phyloP scores from a whole-genome alignment of 202 grass and related monocot species.

The Elaeis oleifera region DNA sequence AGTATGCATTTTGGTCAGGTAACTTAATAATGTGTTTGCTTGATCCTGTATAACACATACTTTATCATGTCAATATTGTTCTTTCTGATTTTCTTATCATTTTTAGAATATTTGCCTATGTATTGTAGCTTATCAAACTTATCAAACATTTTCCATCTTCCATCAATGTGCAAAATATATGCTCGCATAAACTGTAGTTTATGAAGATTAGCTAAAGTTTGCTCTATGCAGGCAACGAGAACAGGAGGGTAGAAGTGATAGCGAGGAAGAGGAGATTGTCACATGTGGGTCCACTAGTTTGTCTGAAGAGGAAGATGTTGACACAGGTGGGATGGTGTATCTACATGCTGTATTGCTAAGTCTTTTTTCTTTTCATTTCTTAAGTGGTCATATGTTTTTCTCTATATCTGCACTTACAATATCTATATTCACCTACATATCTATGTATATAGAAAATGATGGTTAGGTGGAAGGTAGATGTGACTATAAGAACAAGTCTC shows the following conservation, averaged over 20 bases:
- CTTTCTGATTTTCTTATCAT: too few relatives aligned
- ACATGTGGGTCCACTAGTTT: not conserved
- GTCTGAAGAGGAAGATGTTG: slow-evolving; percentile 4
- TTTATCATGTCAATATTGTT: too few relatives aligned
- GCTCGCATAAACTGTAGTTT: not conserved
- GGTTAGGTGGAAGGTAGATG: too few relatives aligned
- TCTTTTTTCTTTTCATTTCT: not conserved
- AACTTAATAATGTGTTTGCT: too few relatives aligned
- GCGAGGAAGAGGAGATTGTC: not conserved
- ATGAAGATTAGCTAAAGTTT: not conserved
- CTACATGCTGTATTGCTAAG: not conserved
- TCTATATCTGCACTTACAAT: not conserved
- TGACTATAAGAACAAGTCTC: too few relatives aligned
- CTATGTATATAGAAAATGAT: too few relatives aligned
- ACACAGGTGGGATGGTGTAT: not conserved
- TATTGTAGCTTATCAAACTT: too few relatives aligned
- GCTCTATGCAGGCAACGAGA: slow-evolving; percentile 3
- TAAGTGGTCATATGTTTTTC: not conserved
- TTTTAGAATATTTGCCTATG: too few relatives aligned
- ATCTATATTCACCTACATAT: too few relatives aligned
- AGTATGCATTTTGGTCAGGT: too few relatives aligned
- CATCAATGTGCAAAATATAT: not conserved
- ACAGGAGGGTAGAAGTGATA: slow-evolving; percentile 15
- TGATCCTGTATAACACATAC: too few relatives aligned
- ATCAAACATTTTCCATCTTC: not conserved